Evolutionary conservation across 768 basidiomycete genomes (phyloP).

Genomic region (Boletus insuetus): DNA sequence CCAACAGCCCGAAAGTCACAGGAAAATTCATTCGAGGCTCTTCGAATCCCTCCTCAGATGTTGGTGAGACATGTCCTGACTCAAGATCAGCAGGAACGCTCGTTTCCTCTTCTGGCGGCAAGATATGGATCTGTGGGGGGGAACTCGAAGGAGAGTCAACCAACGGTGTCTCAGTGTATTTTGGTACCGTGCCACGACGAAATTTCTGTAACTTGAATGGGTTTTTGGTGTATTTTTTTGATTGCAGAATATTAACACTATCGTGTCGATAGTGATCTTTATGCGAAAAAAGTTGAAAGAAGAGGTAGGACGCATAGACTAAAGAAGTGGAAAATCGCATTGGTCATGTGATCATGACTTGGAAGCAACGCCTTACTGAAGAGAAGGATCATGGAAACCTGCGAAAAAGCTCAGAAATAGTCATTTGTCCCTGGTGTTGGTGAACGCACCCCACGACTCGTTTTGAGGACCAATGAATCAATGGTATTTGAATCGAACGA

Average conservation of each 20-base stretch:
- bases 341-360: not conserved
- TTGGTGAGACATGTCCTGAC: not conserved
- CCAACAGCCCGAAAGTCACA: constrained; percentile 53
- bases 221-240: constrained; percentile 41
- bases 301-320: constrained; percentile 75
- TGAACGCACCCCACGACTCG: constrained; percentile 70
- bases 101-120: not conserved
- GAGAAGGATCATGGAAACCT: constrained; percentile 78
- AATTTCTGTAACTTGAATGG: constrained; percentile 30
- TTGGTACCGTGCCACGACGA: constrained; percentile 4
- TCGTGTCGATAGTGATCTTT: constrained; percentile 60
- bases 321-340: not conserved
- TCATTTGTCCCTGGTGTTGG: not conserved
- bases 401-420: constrained; percentile 3
- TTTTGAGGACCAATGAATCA: constrained; percentile 55
- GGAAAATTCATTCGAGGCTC: constrained; percentile 52
- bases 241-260: constrained; percentile 38
- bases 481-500: constrained; percentile 9
- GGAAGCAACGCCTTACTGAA: constrained; percentile 48
- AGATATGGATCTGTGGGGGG: not conserved
- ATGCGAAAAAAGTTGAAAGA: constrained; percentile 82
- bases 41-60: constrained; percentile 33
- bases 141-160: constrained; percentile 10
- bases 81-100: constrained; percentile 9
- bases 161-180: constrained; percentile 1